Base-by-base conservation (phyloP, 2,329 filamentous ascomycete species). In the Akanthomyces muscarius region DNA sequence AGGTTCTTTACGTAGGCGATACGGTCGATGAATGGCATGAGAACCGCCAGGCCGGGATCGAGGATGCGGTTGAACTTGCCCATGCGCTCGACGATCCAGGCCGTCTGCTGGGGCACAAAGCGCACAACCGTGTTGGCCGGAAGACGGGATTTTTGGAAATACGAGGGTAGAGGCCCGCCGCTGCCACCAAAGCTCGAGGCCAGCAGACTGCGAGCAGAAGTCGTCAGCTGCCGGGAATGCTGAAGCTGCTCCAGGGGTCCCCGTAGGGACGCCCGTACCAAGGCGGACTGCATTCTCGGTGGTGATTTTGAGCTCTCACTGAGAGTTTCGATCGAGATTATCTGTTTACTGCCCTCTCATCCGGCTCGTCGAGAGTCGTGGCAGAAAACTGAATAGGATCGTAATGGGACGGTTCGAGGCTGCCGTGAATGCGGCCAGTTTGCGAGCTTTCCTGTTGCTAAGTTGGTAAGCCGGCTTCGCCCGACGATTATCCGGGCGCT, bases 1-100 rank as follows among this genome's bases (percentile, higher is more conserved):
- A 99, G 81, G 68, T 90, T 96, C 83, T 96, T 97, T 69, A 99
- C 95, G 75, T 99, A 99, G 70, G 95, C 90, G 75, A 99, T 98
- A 66, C 92, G 89, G 78, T 99, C 95, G 75, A 99, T 80, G 68
- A 98, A 90, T 1, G 95, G 95, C 61, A 95, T 83, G 69, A 99
- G 79, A 66, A 99, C 84, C 25, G 95, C 93, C 66, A 99, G 82
- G 63, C 95, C 95, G 4, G 95, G 95, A 71, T 97, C 86, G 57
- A 99, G 81, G 71, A 99, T 97, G 65, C 93, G 86, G 78, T 91
- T 89, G 81, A 97, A 99, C 78, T 93, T 95, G 71, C 95, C 95
- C 95, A 99, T 99, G 73, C 95, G 93, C 85, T 99, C 95, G 63
- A 99, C 95, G 64, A 99, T 94, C 95, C 95, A 99, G 76, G 95